Percentiles rank a stretch among this genome's conserved stretches.
These are phyloP conservation scores for Zalaria obscura DNA, from an alignment of 2,329 filamentous ascomycete species.

Conservation along the genomic window DNA sequence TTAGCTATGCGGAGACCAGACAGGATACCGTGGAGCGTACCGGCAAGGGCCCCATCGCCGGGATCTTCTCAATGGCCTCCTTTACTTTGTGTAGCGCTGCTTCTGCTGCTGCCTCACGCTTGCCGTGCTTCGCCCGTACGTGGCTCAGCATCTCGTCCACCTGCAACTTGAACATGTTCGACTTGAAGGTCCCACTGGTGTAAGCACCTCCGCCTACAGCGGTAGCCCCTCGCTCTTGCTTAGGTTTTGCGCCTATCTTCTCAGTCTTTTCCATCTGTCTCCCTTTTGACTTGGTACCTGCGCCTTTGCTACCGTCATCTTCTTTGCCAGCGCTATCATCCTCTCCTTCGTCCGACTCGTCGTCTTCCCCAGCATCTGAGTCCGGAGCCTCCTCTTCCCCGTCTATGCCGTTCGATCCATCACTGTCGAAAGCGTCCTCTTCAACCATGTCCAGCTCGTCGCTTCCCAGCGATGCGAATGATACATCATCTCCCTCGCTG, in stretches of 20 bases:
- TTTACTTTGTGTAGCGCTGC: slow-evolving; percentile 41
- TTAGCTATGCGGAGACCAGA: no score
- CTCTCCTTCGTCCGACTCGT: background rate
- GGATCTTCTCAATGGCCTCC: slow-evolving; percentile 41
- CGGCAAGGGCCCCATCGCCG: slow-evolving; percentile 31
- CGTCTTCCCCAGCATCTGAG: background rate
- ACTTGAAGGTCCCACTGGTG: slow-evolving; percentile 45
- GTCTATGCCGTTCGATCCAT: slow-evolving; percentile 5
- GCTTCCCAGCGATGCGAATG: slow-evolving; percentile 15
- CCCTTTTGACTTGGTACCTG: background rate
- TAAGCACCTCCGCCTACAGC: slow-evolving; percentile 23
- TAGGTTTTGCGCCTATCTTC: slow-evolving; percentile 3
- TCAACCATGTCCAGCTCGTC: slow-evolving; percentile 2
- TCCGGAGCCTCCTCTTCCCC: background rate
- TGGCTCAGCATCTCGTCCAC: slow-evolving; percentile 48
- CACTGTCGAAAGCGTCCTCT: slow-evolving; percentile 7
- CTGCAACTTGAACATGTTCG: slow-evolving; percentile 53
- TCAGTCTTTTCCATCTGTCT: slow-evolving; percentile 4
- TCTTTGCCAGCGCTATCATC: background rate
- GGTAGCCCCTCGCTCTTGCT: slow-evolving; percentile 4
- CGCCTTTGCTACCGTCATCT: background rate
- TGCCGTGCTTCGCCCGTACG: slow-evolving; percentile 43
- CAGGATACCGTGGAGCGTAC: slow-evolving; percentile 7
- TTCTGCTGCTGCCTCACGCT: slow-evolving; percentile 39
- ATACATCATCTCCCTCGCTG: slow-evolving; percentile 12